A percentile compares a stretch with the other conserved stretches of the same genome.
These are phyloP conservation scores for Pochonia chlamydosporia DNA, from an alignment of 2,329 filamentous ascomycete genomes.

Conservation along the genomic window DNA sequence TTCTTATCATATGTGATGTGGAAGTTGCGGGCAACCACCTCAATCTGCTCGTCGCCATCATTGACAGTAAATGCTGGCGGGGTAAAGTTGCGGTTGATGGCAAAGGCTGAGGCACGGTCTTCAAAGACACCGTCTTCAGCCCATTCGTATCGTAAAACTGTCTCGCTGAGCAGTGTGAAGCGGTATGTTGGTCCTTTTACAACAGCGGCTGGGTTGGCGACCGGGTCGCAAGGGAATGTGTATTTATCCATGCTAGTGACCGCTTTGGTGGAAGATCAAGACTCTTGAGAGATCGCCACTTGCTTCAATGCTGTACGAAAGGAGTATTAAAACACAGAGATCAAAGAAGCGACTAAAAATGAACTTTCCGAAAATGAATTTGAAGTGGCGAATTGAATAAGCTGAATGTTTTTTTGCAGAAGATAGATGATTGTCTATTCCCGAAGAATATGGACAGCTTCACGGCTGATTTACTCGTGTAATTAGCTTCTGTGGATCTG, in stretches of 20 bases:
- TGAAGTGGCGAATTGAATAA: too few species aligned
- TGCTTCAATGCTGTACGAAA: too few species aligned
- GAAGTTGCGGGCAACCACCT: slow-evolving; percentile 49
- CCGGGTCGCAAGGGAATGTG: slow-evolving; percentile 4
- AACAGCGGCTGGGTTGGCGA: slow-evolving; percentile 3
- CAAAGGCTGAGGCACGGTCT: slow-evolving; percentile 56
- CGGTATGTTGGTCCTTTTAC: slow-evolving; percentile 36
- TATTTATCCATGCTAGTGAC: slow-evolving; percentile 2
- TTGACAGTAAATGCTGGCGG: slow-evolving; percentile 39
- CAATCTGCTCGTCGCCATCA: slow-evolving; percentile 38
- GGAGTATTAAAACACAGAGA: too few species aligned
- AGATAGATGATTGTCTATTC: too few species aligned
- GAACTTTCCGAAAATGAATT: too few species aligned
- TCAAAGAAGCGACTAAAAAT: too few species aligned
- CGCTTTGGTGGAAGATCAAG: not conserved
- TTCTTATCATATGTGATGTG: slow-evolving; percentile 55
- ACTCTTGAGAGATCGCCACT: too few species aligned
- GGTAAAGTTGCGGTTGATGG: slow-evolving; percentile 40
- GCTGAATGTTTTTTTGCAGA: too few species aligned
- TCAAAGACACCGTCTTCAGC: slow-evolving; percentile 53
- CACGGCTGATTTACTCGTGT: too few species aligned
- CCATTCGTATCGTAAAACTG: slow-evolving; percentile 57
- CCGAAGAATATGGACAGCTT: too few species aligned
- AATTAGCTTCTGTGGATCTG: too few species aligned
- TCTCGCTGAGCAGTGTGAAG: slow-evolving; percentile 52